phyloP scores from a whole-genome alignment of 2,329 filamentous ascomycete genomes.

The Metarhizium anisopliae region DNA sequence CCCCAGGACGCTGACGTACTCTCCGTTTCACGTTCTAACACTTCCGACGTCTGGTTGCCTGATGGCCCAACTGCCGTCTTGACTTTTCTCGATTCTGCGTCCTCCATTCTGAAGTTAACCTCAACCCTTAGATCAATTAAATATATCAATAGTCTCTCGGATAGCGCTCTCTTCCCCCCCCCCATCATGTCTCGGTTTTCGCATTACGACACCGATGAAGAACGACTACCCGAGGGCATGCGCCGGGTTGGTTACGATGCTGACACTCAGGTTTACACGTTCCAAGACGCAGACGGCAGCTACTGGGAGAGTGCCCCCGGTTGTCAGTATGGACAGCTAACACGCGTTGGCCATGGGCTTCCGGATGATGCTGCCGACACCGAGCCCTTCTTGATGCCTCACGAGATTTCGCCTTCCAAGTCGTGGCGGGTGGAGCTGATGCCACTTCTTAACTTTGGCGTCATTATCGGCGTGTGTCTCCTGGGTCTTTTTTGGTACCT shows the following conservation, averaged over 20 bases:
- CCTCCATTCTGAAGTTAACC: background rate
- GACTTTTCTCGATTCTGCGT: background rate
- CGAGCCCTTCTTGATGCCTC: conserved; percentile 21
- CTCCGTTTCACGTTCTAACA: background rate
- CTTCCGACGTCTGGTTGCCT: background rate
- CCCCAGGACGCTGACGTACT: background rate
- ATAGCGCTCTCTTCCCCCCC: background rate
- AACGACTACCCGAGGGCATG: conserved; percentile 47
- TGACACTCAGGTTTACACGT: conserved; percentile 44
- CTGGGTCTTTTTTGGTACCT: conserved; percentile 42
- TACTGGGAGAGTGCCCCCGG: conserved; percentile 43
- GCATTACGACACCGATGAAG: conserved; percentile 36
- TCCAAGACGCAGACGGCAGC: conserved; percentile 37
- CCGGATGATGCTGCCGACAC: conserved; percentile 17
- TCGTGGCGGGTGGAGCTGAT: conserved; percentile 44
- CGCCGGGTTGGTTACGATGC: conserved; percentile 46
- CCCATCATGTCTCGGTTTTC: conserved; percentile 31
- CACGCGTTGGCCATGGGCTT: conserved; percentile 24
- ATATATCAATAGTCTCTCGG: background rate
- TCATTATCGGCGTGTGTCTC: conserved; percentile 42
- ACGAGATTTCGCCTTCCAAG: conserved; percentile 16
- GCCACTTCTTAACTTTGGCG: conserved; percentile 50
- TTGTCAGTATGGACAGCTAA: conserved; percentile 38
- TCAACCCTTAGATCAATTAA: too few relatives aligned
- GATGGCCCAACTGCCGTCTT: background rate